phyloP scores from a whole-genome alignment of 2,329 filamentous ascomycete genomes.

The Coleophoma crateriformis region DNA sequence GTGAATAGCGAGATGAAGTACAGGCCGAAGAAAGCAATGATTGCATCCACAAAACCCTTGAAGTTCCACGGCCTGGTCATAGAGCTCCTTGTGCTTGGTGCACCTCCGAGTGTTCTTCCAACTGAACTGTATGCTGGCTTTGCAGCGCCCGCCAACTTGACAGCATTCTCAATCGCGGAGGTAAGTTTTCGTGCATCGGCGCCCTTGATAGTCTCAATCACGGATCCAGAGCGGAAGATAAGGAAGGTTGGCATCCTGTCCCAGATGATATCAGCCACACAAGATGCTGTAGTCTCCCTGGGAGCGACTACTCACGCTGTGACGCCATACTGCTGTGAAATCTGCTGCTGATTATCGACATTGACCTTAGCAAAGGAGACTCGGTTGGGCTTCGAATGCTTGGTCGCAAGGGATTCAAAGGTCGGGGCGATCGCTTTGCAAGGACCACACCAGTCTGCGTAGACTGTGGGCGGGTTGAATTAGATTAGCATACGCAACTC shows the following conservation, averaged over 20 bases:
- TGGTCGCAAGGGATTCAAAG: constrained; percentile 76
- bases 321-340: constrained; percentile 73
- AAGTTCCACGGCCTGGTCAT: constrained; percentile 28
- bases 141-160: constrained; percentile 41
- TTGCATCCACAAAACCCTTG: constrained; percentile 39
- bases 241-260: constrained; percentile 84
- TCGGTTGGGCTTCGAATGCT: constrained; percentile 73
- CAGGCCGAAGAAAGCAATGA: constrained; percentile 52
- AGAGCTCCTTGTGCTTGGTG: constrained; percentile 22
- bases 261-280: no score
- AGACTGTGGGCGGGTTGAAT: constrained; percentile 54
- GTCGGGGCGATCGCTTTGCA: constrained; percentile 89
- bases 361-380: constrained; percentile 92
- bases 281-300: no score
- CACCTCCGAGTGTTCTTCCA: constrained; percentile 52
- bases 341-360: constrained; percentile 74
- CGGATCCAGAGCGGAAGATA: constrained; percentile 72
- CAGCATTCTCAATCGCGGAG: constrained; percentile 67
- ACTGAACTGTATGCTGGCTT: constrained; percentile 46
- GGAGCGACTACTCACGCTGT: constrained; percentile 50
- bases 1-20: constrained; percentile 59
- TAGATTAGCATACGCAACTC: constrained; percentile 8
- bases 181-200: constrained; percentile 74
- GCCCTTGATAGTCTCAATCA: constrained; percentile 72
- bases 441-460: constrained; percentile 91